Evolutionary conservation across 768 basidiomycete species (phyloP).

Genomic region (Auricularia auricula-judae): DNA sequence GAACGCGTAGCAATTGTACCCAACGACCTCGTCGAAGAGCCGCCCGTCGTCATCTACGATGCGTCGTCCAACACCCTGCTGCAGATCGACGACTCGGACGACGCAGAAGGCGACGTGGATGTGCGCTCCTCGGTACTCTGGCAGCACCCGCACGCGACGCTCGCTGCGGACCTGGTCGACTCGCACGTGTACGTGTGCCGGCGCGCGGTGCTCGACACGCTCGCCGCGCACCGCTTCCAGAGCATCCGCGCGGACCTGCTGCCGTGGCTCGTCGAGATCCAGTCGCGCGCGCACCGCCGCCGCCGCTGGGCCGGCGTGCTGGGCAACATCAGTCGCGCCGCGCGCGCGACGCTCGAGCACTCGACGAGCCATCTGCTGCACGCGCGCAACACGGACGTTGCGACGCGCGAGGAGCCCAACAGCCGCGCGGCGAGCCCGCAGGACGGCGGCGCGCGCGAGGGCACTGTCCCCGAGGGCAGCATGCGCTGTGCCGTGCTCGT

Average conservation of each 20-base stretch:
- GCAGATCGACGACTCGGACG: constrained; percentile 58
- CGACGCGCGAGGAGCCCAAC: not conserved
- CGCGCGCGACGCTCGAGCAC: constrained; percentile 4
- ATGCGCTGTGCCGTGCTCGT: not conserved
- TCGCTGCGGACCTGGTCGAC: constrained; percentile 64
- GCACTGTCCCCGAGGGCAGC: not conserved
- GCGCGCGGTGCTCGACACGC: constrained; percentile 56
- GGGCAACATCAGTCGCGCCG: not conserved
- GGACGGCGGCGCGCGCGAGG: not conserved
- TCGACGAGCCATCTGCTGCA: constrained; percentile 5
- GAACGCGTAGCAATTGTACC: constrained; percentile 44
- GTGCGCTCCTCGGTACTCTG: constrained; percentile 66
- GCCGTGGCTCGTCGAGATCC: constrained; percentile 84
- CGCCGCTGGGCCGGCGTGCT: not conserved
- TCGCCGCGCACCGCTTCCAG: constrained; percentile 51
- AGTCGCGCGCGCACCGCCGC: constrained; percentile 39
- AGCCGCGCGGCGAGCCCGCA: not conserved
- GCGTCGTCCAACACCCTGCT: constrained; percentile 52
- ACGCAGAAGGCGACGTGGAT: constrained; percentile 58
- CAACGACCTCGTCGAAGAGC: constrained; percentile 34
- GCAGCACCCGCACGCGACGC: constrained; percentile 57
- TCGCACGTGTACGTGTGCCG: constrained; percentile 89
- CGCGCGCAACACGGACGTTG: not conserved
- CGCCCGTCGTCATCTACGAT: constrained; percentile 58
- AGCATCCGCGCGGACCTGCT: constrained; percentile 85